Evolutionary conservation across 805 yeast genomes (phyloP), one percentile per base, ranked within the genome.

Genomic region (Torulaspora franciscae): DNA sequence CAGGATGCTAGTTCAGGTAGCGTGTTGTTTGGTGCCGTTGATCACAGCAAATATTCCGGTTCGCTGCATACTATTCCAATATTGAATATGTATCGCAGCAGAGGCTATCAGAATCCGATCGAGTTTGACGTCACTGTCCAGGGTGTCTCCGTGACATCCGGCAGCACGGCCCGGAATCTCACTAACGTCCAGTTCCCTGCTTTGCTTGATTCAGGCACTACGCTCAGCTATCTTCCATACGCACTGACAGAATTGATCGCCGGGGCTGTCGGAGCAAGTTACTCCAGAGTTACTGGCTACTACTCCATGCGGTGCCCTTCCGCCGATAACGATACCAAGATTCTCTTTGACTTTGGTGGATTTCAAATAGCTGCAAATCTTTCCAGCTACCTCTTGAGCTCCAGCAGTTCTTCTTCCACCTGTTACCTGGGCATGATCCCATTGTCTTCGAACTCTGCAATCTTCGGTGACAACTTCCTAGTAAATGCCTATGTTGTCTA

Each of bases 21-120:
- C n/a, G 68, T 84, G 15, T 61, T 84, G 39, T 85, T 85, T 67
- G 91, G 93, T 38, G 93, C 82, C 25, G 73, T 80, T 23, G 91
- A 84, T 56, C 76, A 74, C 47, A 72, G 77, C 30, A 83, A 82
- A 63, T 81, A 77, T 59, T 43, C 64, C 0, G 89, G 88, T 11
- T 37, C 25, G 14, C 46, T 81, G 29, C 61, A 69, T 26, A 64
- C 77, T 1, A 59, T 82, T 6, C 81, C 83, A 23, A 51, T 79
- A 32, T 65, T 81, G 51, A 43, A 52, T 51, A 22, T 19, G 28
- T 56, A 40, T 55, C 51, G 37, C 51, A 34, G 19, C 23, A 43
- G 37, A 13, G 55, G 58, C 17, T 46, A 55, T 22, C 9, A 42
- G 4, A 39, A 40, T 13, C 61, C 60, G 35, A 41, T 56, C 25